phyloP scores from a whole-genome alignment of 352 stramenopile genomes.

The Phytophthora capsici region DNA sequence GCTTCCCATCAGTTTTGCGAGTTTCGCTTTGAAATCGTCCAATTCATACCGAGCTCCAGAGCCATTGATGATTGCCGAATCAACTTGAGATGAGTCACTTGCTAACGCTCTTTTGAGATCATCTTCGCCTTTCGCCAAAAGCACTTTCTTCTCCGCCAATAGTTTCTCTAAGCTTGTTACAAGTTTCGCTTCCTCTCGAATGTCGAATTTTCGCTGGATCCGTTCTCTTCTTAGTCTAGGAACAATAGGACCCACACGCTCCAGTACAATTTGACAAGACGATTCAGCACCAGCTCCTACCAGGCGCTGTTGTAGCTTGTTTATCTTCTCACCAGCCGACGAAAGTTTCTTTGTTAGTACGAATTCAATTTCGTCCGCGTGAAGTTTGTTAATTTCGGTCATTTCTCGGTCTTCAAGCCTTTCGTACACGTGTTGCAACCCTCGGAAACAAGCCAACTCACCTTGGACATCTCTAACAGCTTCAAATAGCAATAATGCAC shows the following conservation, averaged over 20 bases:
- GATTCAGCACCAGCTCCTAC: constrained; percentile 69
- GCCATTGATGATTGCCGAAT: constrained; percentile 70
- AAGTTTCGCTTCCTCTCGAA: constrained; percentile 66
- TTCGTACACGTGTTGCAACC: constrained; percentile 52
- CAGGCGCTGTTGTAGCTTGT: constrained; percentile 58
- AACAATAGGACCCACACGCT: constrained; percentile 74
- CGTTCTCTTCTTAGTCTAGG: constrained; percentile 60
- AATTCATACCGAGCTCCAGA: constrained; percentile 69
- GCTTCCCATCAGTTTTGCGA: constrained; percentile 69
- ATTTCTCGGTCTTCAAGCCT: constrained; percentile 66
- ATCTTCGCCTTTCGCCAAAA: constrained; percentile 61
- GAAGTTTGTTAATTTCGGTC: constrained; percentile 42
- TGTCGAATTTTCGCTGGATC: constrained; percentile 62
- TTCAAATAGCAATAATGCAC: constrained; percentile 61
- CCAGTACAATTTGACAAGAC: constrained; percentile 62
- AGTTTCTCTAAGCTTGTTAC: constrained; percentile 58
- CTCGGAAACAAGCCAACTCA: constrained; percentile 62
- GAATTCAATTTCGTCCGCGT: constrained; percentile 77
- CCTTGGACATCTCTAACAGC: constrained; percentile 47
- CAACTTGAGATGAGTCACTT: constrained; percentile 69
- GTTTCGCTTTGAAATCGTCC: constrained; percentile 80
- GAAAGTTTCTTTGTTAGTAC: constrained; percentile 58
- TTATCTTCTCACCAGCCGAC: constrained; percentile 41
- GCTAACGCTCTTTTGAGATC: constrained; percentile 73
- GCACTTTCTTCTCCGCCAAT: constrained; percentile 58